Evolutionary conservation across 78 protist genomes (phyloP), one percentile per base, ranked within the genome.

Genomic region (Polysphondylium violaceum): DNA sequence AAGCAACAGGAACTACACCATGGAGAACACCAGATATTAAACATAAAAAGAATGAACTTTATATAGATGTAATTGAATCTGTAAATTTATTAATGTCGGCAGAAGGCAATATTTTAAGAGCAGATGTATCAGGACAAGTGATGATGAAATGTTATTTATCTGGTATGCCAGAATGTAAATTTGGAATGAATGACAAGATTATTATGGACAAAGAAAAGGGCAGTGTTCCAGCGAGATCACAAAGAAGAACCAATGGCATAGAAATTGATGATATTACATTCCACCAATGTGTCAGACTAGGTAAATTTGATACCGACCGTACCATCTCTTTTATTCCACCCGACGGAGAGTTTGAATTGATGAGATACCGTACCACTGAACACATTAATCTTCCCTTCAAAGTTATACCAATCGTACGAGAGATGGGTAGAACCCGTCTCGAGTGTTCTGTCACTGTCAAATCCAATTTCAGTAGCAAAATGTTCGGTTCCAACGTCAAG

Each of bases 101-200:
- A 47, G 87, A 86, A n/a, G 97, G 96, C 31, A 95, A 76, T 21
- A 51, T 95, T 12, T 88, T 99, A 36, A 75, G 85, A 33, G 92
- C 96, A 16, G 99, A 99, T 59, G 99, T 99, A 12, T 16, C 87
- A 0, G 99, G 99, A 6, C 76, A 86, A 40, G 88, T 99, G 17
- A 43, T 87, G 65, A 93, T 98, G 94, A 93, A 95, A 75, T 65
- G 95, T 63, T 90, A 50, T 56, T 97, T 99, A 23, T 79, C 98
- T 21, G 99, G 99, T 63, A 98, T 96, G 98, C 99, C 99, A 69
- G 99, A 99, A 71, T 98, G 99, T 94, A 94, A 93, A 58, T 93
- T 99, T 58, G 99, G 99, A 7, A 73, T 99, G 88, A 99, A 99
- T 86, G 99, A 99, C 89, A 97, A 98, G 85, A 59, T 97, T 19